Evolutionary conservation across 192 early-diverging fungal species (phyloP).

Genomic region (Linnemannia exigua): DNA sequence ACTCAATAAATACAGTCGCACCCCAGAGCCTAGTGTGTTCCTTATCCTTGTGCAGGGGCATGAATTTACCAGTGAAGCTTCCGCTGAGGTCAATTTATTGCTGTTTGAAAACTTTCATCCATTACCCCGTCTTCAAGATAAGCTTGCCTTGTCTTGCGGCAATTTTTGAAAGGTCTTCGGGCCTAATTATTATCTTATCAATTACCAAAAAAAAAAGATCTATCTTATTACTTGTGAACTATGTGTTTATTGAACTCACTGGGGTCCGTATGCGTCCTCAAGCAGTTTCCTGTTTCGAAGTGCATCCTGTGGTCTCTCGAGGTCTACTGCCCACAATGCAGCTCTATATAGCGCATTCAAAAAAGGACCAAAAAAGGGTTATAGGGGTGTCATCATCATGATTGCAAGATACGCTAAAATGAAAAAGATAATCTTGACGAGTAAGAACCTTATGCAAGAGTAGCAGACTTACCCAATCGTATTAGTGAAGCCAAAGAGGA

Average conservation of each 20-base stretch:
- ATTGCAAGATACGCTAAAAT: background rate
- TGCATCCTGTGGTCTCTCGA: conserved; percentile 28
- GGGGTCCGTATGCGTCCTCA: conserved; percentile 1
- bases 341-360: background rate
- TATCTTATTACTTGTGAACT: background rate
- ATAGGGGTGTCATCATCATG: background rate
- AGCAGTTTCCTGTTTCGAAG: conserved; percentile 25
- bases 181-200: conserved; percentile 8
- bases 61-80: conserved; percentile 58
- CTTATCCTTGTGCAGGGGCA: conserved; percentile 57
- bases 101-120: conserved; percentile 58
- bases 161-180: conserved; percentile 50
- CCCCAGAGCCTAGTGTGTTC: conserved; percentile 10
- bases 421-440: background rate
- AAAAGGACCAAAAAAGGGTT: background rate
- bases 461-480: conserved; percentile 27
- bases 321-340: conserved; percentile 36
- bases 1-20: background rate
- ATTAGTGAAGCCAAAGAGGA: conserved; percentile 45
- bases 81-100: conserved; percentile 58
- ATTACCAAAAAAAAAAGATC: conserved; percentile 1
- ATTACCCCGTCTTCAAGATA: conserved; percentile 45
- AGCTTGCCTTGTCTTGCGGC: conserved; percentile 29
- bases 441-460: background rate
- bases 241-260: background rate